Conservation (phyloP, 208 protist genomes). For the Wallacemonas sp. region DNA sequence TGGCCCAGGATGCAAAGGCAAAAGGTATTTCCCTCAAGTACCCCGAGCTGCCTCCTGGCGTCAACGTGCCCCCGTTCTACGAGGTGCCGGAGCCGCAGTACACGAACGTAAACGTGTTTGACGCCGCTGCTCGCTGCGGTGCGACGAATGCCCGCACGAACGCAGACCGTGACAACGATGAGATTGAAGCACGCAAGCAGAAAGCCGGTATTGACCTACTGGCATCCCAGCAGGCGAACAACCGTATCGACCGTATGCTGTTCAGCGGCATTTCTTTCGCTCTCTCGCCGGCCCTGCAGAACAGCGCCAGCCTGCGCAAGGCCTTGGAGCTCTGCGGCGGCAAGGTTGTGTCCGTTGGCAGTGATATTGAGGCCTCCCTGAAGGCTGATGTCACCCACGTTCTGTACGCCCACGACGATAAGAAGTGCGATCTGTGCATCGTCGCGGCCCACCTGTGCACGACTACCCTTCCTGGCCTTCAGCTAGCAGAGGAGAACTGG, state of each 20-base stretch:
- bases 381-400: conserved; percentile 68
- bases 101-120: conserved; percentile 67
- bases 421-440: conserved; percentile 76
- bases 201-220: conserved; percentile 64
- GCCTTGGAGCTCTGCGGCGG: conserved; percentile 66
- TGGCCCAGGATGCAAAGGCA: conserved; percentile 11
- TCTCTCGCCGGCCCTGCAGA: conserved; percentile 57
- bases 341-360: conserved; percentile 36
- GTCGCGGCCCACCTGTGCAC: conserved; percentile 43
- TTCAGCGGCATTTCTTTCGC: conserved; percentile 72
- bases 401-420: conserved; percentile 75
- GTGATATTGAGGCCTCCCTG: conserved; percentile 40
- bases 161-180: conserved; percentile 49
- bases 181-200: conserved; percentile 38
- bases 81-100: conserved; percentile 50
- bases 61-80: conserved; percentile 70
- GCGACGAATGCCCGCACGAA: conserved; percentile 23
- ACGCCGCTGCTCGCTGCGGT: conserved; percentile 51
- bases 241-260: conserved; percentile 68
- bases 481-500: conserved; percentile 73
- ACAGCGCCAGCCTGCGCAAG: conserved; percentile 25
- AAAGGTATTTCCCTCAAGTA: conserved; percentile 25
- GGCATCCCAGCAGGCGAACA: conserved; percentile 52
- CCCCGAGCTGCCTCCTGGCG: conserved; percentile 19
- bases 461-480: conserved; percentile 57